These are phyloP conservation scores for Lipomyces yamanashiensis DNA, from an alignment of 805 yeast genomes.

Conservation along the genomic window DNA sequence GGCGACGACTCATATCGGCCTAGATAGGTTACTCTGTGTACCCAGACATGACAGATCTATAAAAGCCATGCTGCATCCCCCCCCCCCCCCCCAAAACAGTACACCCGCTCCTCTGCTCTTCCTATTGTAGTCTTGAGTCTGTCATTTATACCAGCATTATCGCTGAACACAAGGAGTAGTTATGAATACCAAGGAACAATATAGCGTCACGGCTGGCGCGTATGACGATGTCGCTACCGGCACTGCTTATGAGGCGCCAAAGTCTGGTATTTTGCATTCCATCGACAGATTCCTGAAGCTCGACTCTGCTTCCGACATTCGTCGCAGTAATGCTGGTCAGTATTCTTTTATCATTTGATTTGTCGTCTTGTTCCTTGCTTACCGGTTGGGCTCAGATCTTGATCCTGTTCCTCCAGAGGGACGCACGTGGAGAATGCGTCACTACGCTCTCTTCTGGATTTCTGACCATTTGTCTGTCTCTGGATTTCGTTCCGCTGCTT, in stretches of 20 bases:
- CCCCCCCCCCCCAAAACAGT: neutral
- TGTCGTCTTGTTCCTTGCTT: neutral
- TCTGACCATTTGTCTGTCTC: slow-evolving; percentile 45
- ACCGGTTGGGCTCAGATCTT: slow-evolving; percentile 19
- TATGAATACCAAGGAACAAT: slow-evolving; percentile 4
- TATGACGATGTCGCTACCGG: slow-evolving; percentile 11
- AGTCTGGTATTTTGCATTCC: slow-evolving; percentile 19
- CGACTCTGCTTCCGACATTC: slow-evolving; percentile 18
- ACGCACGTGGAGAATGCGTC: slow-evolving; percentile 54
- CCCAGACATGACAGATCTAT: neutral
- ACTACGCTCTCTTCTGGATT: slow-evolving; percentile 45
- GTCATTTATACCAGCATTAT: neutral
- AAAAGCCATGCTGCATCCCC: neutral
- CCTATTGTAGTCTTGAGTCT: neutral
- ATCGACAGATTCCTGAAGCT: slow-evolving; percentile 24
- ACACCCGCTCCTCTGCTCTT: neutral
- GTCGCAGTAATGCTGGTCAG: slow-evolving; percentile 22
- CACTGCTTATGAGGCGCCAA: slow-evolving; percentile 3
- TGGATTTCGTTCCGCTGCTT: slow-evolving; percentile 52
- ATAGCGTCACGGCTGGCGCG: neutral
- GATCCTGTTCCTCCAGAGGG: slow-evolving; percentile 40
- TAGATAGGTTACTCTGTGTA: neutral
- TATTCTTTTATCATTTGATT: neutral
- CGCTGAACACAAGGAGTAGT: neutral
- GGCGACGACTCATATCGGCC: slow-evolving; percentile 1